phyloP scores from a whole-genome alignment of 495 filamentous ascomycete genomes.

The Xylaria venustula region DNA sequence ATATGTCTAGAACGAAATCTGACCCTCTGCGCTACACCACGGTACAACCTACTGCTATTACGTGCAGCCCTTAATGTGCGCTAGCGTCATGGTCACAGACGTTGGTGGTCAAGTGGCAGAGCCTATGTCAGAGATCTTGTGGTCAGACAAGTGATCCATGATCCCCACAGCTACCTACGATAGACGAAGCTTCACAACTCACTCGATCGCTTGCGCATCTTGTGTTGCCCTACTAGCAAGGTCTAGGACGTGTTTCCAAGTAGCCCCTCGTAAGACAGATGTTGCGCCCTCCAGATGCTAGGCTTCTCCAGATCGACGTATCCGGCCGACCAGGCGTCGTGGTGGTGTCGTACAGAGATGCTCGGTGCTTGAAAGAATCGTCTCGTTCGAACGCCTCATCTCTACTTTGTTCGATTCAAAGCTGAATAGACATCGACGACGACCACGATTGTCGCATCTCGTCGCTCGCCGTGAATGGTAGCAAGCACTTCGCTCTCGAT shows the following conservation, averaged over 20 bases:
- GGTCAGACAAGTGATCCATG: conserved; percentile 10
- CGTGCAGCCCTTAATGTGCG: background rate
- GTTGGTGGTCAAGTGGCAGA: background rate
- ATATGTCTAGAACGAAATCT: conserved; percentile 3
- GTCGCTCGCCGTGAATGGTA: background rate
- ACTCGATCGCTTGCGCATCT: conserved; percentile 8
- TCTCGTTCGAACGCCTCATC: background rate
- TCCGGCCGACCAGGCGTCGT: conserved; percentile 29
- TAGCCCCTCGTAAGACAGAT: conserved; percentile 21
- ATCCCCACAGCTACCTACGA: conserved; percentile 6
- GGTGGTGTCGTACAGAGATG: conserved; percentile 29
- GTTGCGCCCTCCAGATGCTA: conserved; percentile 22
- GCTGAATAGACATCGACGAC: background rate
- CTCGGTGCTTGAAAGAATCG: conserved; percentile 10
- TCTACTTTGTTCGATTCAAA: background rate
- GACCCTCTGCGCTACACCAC: background rate
- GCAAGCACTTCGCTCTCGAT: background rate
- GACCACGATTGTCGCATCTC: background rate
- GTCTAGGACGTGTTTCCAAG: conserved; percentile 28
- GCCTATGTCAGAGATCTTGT: conserved; percentile 7
- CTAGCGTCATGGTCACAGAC: background rate
- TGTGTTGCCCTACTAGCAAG: conserved; percentile 19
- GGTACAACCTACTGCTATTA: background rate
- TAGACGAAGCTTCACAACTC: conserved; percentile 10
- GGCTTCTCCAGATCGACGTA: conserved; percentile 34